Conservation (phyloP, 169 alveolate species). For the Plasmodium adleri region DNA sequence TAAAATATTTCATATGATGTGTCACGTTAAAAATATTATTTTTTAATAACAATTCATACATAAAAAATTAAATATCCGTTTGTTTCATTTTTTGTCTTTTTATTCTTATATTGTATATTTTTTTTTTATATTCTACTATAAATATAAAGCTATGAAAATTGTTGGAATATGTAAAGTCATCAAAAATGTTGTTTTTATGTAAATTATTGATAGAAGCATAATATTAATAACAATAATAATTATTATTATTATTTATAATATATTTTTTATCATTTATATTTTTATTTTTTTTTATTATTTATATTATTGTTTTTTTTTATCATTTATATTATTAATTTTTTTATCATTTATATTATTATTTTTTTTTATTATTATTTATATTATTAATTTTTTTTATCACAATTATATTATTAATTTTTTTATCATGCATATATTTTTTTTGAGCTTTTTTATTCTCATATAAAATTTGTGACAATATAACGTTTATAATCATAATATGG, state of each 20-base stretch:
- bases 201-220: not conserved
- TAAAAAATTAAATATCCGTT: slow-evolving; percentile 52
- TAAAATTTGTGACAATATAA: not conserved
- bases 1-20: slow-evolving; percentile 22
- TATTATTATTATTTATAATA: not conserved
- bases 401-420: too few species aligned
- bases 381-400: too few species aligned
- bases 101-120: slow-evolving; percentile 28
- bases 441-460: not conserved
- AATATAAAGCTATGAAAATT: slow-evolving; percentile 8
- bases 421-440: too few species aligned
- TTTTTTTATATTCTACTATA: slow-evolving; percentile 11
- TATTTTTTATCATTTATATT: not conserved
- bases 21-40: slow-evolving; percentile 21
- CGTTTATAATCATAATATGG: slow-evolving; percentile 26
- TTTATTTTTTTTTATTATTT: not conserved
- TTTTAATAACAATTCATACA: slow-evolving; percentile 22
- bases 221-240: too few species aligned
- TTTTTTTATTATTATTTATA: too few species aligned
- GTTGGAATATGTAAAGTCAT: not conserved
- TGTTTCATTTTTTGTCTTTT: slow-evolving; percentile 67
- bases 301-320: too few species aligned
- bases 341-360: too few species aligned
- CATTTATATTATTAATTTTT: too few species aligned
- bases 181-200: not conserved